Conservation (phyloP, 352 stramenopile genomes). For the Discostella stelligera region DNA sequence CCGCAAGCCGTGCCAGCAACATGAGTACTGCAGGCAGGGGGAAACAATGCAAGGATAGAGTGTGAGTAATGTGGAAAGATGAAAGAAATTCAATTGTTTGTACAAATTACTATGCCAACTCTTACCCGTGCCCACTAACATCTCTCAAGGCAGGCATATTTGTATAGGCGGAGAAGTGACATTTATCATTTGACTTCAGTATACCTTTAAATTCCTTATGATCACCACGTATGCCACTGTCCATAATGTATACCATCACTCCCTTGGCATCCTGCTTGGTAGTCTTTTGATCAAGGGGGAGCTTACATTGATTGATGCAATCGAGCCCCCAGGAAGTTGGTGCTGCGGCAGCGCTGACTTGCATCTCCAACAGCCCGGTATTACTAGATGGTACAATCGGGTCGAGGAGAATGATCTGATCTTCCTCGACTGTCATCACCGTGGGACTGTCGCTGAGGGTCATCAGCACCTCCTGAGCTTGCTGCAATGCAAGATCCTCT, state of each 20-base stretch:
- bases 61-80: too few relatives aligned
- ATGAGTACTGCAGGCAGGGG: background rate
- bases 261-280: background rate
- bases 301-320: constrained; percentile 2
- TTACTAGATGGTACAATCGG: background rate
- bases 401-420: background rate
- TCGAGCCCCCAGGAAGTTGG: background rate
- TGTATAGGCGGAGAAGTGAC: background rate
- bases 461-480: background rate
- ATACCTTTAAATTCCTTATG: background rate
- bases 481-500: background rate
- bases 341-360: background rate
- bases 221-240: constrained; percentile 2
- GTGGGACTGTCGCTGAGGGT: background rate
- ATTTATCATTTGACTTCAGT: background rate
- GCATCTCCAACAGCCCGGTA: background rate
- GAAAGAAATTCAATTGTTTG: background rate
- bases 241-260: background rate
- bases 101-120: background rate
- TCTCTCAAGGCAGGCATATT: background rate
- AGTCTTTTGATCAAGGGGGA: background rate
- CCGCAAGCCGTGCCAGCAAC: background rate
- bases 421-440: background rate
- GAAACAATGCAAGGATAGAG: too few relatives aligned
- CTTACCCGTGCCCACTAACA: background rate